Evolutionary conservation across 129 eudicot genomes (phyloP), one percentile per base, ranked within the genome.

Genomic region (Centrapalus pauciflorus): DNA sequence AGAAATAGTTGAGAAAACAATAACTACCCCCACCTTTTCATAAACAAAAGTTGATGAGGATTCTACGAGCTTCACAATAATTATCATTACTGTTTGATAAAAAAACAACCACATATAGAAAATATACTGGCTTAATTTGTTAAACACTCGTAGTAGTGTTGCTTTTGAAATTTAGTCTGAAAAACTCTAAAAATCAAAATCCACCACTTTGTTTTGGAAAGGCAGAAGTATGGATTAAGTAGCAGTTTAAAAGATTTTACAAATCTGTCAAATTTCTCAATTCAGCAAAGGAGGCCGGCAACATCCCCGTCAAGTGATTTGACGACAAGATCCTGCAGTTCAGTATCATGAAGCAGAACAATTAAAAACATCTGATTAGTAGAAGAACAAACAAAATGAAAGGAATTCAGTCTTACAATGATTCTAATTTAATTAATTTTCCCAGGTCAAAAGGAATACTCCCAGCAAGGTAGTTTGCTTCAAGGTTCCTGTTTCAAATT

Each of bases 381-480:
- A 0, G 13, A 54, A 46, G 40, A 56, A 55, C 70, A n/a, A 61
- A 45, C 26, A 46, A 41, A 23, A 41, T 52, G 58, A 28, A 30
- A 65, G 37, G 43, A 55, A 52, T 57, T 26, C 26, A 70, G 72
- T 66, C 90, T 73, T 79, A 87, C 97, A 90, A 70, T 63, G 78
- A 32, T 50, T 61, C 63, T 59, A 87, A 66, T 78, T 81, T 71
- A 16, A 55, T 67, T 70, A 90, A 56, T 59, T 57, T 83, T 46
- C 88, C 94, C 7, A 90, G 72, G 14, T 87, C 94, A 50, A 76
- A 21, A 54, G 97, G 96, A 67, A 90, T 57, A 14, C 59, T 64
- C 33, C 96, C 97, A n/a, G 88, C 73, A 66, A 90, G 79, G 37
- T 70, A 70, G 79, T 90, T 90, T 64, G 79, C 90, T 74, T 90